Evolutionary conservation across 1,284 basidiomycete genomes (phyloP), one percentile per base, ranked within the genome.

Genomic region (Taiwanofungus camphoratus): DNA sequence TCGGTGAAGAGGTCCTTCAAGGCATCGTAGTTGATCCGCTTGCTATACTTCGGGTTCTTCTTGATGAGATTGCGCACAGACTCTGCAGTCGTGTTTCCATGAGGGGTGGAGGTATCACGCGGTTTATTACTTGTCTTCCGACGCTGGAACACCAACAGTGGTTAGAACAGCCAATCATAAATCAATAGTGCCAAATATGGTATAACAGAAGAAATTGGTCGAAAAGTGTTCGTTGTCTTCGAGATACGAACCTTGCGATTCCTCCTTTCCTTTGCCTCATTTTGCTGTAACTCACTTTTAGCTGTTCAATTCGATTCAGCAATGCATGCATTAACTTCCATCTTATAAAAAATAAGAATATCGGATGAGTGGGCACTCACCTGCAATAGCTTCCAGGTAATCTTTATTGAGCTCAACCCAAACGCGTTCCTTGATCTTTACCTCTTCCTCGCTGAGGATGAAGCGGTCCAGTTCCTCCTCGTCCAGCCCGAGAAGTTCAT

Each of bases 371-470:
- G n/a, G 15, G 47, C 43, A 71, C 80, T 63, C 58, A 90, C 89
- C 81, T 48, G 90, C 91, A 35, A 94, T 72, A 23, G 87, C 83
- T 61, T 96, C 90, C 39, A 99, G 68, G 68, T 96, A 99, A 42
- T 96, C 92, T 52, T 79, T 80, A 66, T 99, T 99, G 61, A 93
- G 75, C 65, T 95, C 92, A 49, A 98, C 89, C 96, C 96, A 99
- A 15, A 99, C 82, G 20, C 93, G 82, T 58, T 95, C 92, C 62
- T 94, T 96, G 58, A 92, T 77, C 60, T 77, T 80, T 5, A 91
- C 85, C 64, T 98, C 95, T 20, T 90, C 88, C 36, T 89, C 83
- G 9, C 76, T 83, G 36, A 97, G 67, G 46, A 96, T 73, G 68
- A 90, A 92, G 20, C 68, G 70, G 60, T 98, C 91, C 35, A 99